phyloP scores from a whole-genome alignment of 2,329 filamentous ascomycete genomes.

The Pseudopyrenochaeta lycopersici region DNA sequence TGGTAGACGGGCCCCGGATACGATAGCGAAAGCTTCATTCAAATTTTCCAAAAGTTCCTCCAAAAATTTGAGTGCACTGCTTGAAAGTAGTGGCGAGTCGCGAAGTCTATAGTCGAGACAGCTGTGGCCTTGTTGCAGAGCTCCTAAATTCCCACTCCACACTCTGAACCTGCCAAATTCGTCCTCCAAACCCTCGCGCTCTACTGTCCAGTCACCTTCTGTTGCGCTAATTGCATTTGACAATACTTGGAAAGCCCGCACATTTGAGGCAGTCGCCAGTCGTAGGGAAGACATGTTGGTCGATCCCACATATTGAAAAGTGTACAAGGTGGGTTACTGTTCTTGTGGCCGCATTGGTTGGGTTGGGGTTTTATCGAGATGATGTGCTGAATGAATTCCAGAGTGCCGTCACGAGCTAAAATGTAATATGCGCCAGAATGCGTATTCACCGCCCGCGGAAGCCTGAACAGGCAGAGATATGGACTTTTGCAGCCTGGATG shows the following conservation, averaged over 20 bases:
- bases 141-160: constrained; percentile 48
- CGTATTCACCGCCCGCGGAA: background rate
- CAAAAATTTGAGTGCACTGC: constrained; percentile 45
- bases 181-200: constrained; percentile 42
- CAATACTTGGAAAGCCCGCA: constrained; percentile 41
- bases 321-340: background rate
- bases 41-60: constrained; percentile 44
- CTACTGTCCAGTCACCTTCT: constrained; percentile 26
- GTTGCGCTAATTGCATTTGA: constrained; percentile 23
- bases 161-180: constrained; percentile 49
- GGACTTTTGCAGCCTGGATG: constrained; percentile 2
- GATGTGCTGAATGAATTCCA: background rate
- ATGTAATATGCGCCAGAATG: background rate
- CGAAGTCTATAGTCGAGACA: constrained; percentile 49
- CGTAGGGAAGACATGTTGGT: constrained; percentile 34
- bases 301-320: constrained; percentile 18
- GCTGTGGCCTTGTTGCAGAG: constrained; percentile 48
- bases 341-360: background rate
- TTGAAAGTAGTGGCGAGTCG: constrained; percentile 44
- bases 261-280: constrained; percentile 38
- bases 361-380: background rate
- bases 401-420: background rate
- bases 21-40: constrained; percentile 34
- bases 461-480: constrained; percentile 3
- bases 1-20: constrained; percentile 40